Percentiles rank a stretch among this genome's conserved stretches.
Conservation (phyloP, 2,329 filamentous ascomycete species). For the Penicillium paneum region DNA sequence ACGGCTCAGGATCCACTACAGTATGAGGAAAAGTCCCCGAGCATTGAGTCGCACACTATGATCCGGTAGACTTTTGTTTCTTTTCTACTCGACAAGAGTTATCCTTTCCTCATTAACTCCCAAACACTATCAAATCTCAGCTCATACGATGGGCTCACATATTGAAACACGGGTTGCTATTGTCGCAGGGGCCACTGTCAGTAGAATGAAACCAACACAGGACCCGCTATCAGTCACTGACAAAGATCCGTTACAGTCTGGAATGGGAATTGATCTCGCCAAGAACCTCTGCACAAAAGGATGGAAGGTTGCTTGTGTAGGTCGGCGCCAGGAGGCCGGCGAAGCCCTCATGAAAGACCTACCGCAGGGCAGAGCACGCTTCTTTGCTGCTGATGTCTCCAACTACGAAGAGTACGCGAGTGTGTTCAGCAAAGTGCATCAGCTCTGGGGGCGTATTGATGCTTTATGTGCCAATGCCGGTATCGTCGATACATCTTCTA, state of each 20-base stretch:
- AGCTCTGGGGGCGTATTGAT: conserved; percentile 48
- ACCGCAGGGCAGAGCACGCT: conserved; percentile 36
- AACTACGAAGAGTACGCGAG: conserved; percentile 46
- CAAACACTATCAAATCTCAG: background rate
- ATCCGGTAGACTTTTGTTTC: background rate
- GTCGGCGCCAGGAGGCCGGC: conserved; percentile 36
- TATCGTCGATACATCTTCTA: conserved; percentile 46
- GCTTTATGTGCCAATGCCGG: conserved; percentile 52
- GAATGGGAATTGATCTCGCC: conserved; percentile 47
- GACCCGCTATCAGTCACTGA: background rate
- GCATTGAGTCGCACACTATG: background rate
- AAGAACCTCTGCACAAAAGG: conserved; percentile 35
- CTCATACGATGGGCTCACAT: conserved; percentile 11
- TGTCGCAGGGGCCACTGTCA: conserved; percentile 42
- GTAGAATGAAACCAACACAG: conserved; percentile 15
- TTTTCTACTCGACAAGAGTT: background rate
- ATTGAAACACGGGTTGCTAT: conserved; percentile 35
- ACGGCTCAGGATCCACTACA: background rate
- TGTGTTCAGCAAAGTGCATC: conserved; percentile 45
- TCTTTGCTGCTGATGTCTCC: conserved; percentile 47
- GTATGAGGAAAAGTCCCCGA: background rate
- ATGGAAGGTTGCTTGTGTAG: conserved; percentile 37
- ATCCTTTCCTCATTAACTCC: background rate
- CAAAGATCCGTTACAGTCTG: conserved; percentile 38
- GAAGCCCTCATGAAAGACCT: conserved; percentile 35